Conservation (phyloP, 2,329 filamentous ascomycete genomes). For the Sarocladium strictum region DNA sequence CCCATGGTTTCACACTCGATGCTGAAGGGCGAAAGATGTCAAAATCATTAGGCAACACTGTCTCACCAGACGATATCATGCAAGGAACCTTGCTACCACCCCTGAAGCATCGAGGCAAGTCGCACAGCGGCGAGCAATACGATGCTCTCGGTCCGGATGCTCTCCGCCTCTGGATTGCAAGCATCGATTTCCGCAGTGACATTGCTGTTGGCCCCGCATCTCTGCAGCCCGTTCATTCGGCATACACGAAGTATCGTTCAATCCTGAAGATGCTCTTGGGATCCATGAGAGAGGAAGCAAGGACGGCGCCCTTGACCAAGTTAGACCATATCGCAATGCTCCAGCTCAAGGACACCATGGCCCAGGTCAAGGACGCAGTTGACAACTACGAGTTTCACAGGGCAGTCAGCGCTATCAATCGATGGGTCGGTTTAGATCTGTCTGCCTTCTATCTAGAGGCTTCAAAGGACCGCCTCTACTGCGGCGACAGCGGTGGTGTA, state of each 20-base stretch:
- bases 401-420: conserved; percentile 66
- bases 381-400: conserved; percentile 76
- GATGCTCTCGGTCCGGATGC: conserved; percentile 81
- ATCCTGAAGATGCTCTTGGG: conserved; percentile 90
- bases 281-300: conserved; percentile 53
- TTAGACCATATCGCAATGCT: conserved; percentile 71
- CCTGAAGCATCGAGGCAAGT: conserved; percentile 54
- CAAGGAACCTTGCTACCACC: conserved; percentile 72
- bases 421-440: conserved; percentile 75
- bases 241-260: conserved; percentile 79
- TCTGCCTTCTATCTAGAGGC: conserved; percentile 93
- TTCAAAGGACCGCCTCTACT: conserved; percentile 88
- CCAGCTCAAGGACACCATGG: conserved; percentile 63
- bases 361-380: conserved; percentile 59
- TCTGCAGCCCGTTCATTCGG: conserved; percentile 68
- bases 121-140: conserved; percentile 29
- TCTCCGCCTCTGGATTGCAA: conserved; percentile 84
- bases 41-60: conserved; percentile 88
- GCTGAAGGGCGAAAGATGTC: conserved; percentile 95
- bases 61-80: conserved; percentile 78
- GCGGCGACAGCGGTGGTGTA: conserved; percentile 61
- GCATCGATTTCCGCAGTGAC: conserved; percentile 86
- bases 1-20: conserved; percentile 92
- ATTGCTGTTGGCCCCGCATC: conserved; percentile 75
- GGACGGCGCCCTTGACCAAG: conserved; percentile 44